Base-by-base conservation (phyloP, 768 basidiomycete species). In the Pholiota molesta region DNA sequence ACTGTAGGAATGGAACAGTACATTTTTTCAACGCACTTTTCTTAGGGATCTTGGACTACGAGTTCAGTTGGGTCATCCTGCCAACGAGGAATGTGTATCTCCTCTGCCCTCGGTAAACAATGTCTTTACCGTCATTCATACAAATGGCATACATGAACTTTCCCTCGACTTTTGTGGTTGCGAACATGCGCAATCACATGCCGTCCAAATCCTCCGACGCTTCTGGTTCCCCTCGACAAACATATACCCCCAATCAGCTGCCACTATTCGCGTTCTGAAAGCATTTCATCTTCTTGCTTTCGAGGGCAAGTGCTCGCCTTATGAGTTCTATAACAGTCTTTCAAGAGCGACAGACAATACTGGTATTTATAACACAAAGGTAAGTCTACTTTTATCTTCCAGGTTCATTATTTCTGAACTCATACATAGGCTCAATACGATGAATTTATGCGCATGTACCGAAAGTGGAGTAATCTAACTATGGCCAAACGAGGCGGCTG, bases 141-240 rank as follows among this genome's bases (percentile, higher is more conserved):
- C 55, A 0, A 62, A 66, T 56, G 75, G 73, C 0, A 68, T 79
- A 16, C 77, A 78, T 52, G 33, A 64, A 9, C 69, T 79, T 2
- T 59, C 42, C 1, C 52, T 78, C 0, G 68, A 73, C 57, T 78
- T 71, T 57, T 79, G 78, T 55, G 64, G 58, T 3, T 79, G 77
- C 61, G 56, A 57, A 28, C 51, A n/a, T 0, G 61, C 61, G 60
- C 9, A 49, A 64, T 1, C 39, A 21, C 13, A 33, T 13, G 35
- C 62, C 2, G 64, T 31, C 10, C 39, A 40, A n/a, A 26, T 57
- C 5, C 31, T 33, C 52, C 62, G 45, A 40, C 21, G 21, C 23
- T 28, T 16, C 6, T 49, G 40, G 40, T 58, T 28, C n/a, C 57
- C 42, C 2, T 23, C 57, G 31, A 58, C 57, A 47, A 17, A 14